Conservation (phyloP, 139 green algal species). For the Pycnococcus provasolii region DNA sequence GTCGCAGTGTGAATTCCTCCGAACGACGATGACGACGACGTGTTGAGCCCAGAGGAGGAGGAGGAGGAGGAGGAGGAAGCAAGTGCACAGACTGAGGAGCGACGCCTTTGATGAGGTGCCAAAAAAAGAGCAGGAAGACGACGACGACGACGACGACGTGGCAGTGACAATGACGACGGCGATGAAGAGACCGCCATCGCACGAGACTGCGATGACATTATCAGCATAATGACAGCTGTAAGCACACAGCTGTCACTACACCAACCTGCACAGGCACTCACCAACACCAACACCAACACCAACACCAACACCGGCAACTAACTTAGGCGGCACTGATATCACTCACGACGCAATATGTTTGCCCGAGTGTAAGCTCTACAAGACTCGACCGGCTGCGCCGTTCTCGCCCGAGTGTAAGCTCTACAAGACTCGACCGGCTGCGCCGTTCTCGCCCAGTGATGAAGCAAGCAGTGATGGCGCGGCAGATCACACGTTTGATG, state of each 20-base stretch:
- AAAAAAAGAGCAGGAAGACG: background rate
- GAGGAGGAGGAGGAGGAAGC: too few relatives aligned
- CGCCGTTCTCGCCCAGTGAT: too few relatives aligned
- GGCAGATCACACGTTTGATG: too few relatives aligned
- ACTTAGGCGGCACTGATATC: background rate
- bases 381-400: too few relatives aligned
- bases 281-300: conserved; percentile 1
- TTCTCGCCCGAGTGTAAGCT: too few relatives aligned
- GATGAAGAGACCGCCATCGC: background rate
- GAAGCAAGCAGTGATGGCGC: too few relatives aligned
- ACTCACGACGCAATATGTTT: background rate
- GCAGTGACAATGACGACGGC: background rate
- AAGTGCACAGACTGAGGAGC: background rate
- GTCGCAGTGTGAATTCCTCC: too few relatives aligned
- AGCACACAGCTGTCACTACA: background rate
- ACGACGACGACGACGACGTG: background rate
- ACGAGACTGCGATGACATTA: background rate
- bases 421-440: too few relatives aligned
- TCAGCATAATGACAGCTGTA: background rate
- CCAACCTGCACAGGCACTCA: background rate
- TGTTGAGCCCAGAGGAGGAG: too few relatives aligned
- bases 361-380: too few relatives aligned
- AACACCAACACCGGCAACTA: background rate
- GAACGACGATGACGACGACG: too few relatives aligned
- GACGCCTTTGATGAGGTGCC: background rate